Evolutionary conservation across 805 yeast species (phyloP), one percentile per base, ranked within the genome.

Genomic region (Jamesozyma hellenica): DNA sequence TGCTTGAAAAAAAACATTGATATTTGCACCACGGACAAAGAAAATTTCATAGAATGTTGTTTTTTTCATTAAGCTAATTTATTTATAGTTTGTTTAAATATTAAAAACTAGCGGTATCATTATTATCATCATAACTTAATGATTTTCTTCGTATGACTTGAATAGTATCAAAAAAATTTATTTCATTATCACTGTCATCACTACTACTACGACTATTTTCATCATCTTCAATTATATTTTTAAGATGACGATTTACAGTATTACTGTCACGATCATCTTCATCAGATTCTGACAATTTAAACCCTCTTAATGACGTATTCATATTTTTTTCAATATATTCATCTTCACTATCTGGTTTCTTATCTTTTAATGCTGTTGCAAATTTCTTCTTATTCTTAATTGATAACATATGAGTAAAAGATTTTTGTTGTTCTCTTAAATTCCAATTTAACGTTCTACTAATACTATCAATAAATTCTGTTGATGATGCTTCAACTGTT

Each of bases 401-500:
- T 4, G 50, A 48, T 18, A 50, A 36, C 45, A 50, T 46, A 37
- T 50, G 50, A 12, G 70, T 70, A 55, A 84, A 82, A 4, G 94
- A 79, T 53, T 83, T 85, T 55, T 88, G 96, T 39, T 77, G 77
- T 53, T 86, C 88, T 48, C 96, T 72, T 21, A 75, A 84, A 59
- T 90, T 90, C 98, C 98, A 90, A 55, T 88, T 85, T 55, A 90
- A 64, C 27, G 92, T 79, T 51, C 94, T 67, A 59, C 88, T 73
- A 31, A 85, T 86, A 53, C 87, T 72, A 56, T 87, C 95, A 59
- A 90, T 70, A 64, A 82, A 77, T 59, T 84, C 90, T 3, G 82
- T 74, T 41, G 76, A 71, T 12, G 82, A 74, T 1, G 82, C 71
- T 45, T 78, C 73, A 4, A 90, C 88, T 1, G 95, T 86, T 4